A percentile compares a stretch with the other conserved stretches of the same genome.
phyloP scores from a whole-genome alignment of 225 moss, liverwort and hornwort species.

The Polytrichum commune region DNA sequence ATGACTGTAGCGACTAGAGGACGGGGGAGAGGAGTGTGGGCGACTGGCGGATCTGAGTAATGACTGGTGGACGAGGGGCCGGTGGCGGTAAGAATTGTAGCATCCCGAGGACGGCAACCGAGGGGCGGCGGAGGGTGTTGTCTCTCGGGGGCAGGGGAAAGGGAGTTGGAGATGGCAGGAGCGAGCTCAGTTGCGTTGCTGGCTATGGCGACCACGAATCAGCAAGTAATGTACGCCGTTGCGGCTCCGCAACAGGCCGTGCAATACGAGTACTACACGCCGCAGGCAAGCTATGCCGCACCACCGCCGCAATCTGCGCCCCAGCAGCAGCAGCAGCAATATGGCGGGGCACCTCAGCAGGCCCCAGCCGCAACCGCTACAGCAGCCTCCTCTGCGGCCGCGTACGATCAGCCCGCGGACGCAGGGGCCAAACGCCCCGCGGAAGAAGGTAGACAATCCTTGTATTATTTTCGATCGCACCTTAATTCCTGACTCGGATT shows the following conservation, averaged over 20 bases:
- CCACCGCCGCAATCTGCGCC: neutral
- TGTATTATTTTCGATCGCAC: neutral
- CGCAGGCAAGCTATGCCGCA: conserved; percentile 19
- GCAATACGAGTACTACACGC: conserved; percentile 52
- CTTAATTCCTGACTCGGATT: too few species aligned
- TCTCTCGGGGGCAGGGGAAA: conserved; percentile 3
- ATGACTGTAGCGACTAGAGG: too few species aligned
- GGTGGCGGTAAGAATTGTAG: too few species aligned
- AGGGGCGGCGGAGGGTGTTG: neutral
- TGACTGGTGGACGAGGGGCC: too few species aligned
- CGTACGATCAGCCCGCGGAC: conserved; percentile 22
- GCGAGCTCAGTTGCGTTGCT: neutral
- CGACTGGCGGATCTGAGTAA: too few species aligned
- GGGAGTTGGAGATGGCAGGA: neutral
- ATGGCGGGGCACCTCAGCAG: neutral
- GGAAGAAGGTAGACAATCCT: conserved; percentile 36
- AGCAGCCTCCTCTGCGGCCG: neutral
- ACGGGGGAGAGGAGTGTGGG: too few species aligned
- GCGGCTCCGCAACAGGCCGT: conserved; percentile 35
- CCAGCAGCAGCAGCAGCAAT: neutral
- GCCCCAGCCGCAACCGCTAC: conserved; percentile 14
- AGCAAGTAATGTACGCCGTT: conserved; percentile 47
- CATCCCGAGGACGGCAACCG: too few species aligned
- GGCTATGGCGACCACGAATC: conserved; percentile 41
- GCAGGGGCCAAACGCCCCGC: conserved; percentile 21